Evolutionary conservation across 2,329 filamentous ascomycete genomes (phyloP), one percentile per base, ranked within the genome.

Genomic region (Coniosporium tulheliwenetii): DNA sequence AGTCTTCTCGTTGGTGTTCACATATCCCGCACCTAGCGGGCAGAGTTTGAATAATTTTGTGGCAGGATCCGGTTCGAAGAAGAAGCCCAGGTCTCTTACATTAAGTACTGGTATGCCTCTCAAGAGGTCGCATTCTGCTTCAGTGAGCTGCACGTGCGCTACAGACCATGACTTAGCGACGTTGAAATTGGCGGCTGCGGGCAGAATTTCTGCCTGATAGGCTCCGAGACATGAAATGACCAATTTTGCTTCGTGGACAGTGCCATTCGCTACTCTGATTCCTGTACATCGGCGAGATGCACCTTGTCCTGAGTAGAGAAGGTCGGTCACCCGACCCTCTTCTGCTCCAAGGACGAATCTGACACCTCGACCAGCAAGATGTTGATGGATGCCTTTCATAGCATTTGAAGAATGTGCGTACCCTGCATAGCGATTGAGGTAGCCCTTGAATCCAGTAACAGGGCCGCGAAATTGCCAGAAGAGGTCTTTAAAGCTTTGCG

Each of bases 61-160:
- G 44, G 65, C 62, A 0, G 64, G 68, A 46, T 79, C 75, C 0
- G 76, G 75, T 52, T 79, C 76, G 43, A 79, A 79, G 56, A 77
- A 74, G 60, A 79, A 79, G 0, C 75, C 75, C 0, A 79, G 57
- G 44, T 79, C 75, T 2, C 75, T 66, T 1, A 70, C 69, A 40
- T 77, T 75, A 0, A 70, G 75, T 0, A 77, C 71, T 0, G 76
- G 75, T 9, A 79, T 73, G 2, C 71, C 70, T 2, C 68, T 65
- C 1, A 80, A 64, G 5, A 56, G 57, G 2, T 66, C 62, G 0
- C 69, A 65, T 52, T 80, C 75, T 0, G 65, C 63, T 5, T 69
- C 62, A 0, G 65, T 74, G 1, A 79, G 62, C 38, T 70, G 67
- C 2, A 79, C 60, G 48, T 79, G 75, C 0, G 70, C 74, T 1